Percentiles rank a stretch among this genome's conserved stretches.
Conservation (phyloP, 2,329 filamentous ascomycete genomes). For the Aspergillus transmontanensis region DNA sequence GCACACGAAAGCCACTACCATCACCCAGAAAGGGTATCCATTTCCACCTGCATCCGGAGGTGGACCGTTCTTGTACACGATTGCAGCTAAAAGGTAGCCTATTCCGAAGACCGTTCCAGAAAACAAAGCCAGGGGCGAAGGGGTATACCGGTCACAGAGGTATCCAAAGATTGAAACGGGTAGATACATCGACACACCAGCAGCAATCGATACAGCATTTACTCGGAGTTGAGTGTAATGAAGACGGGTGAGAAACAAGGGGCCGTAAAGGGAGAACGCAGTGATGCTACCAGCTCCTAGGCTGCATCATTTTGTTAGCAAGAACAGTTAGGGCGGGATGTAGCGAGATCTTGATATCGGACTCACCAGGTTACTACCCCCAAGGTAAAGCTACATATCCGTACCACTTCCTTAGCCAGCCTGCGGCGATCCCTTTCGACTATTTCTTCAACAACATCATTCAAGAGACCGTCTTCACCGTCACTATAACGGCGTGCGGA, state of each 20-base stretch:
- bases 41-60: slow-evolving; percentile 53
- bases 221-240: slow-evolving; percentile 91
- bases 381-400: slow-evolving; percentile 62
- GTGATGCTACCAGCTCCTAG: slow-evolving; percentile 90
- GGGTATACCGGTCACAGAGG: slow-evolving; percentile 85
- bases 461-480: slow-evolving; percentile 53
- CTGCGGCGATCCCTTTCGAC: slow-evolving; percentile 58
- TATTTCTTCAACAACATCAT: slow-evolving; percentile 63
- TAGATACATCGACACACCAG: slow-evolving; percentile 86
- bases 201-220: slow-evolving; percentile 84
- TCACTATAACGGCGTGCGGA: slow-evolving; percentile 22
- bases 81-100: slow-evolving; percentile 83
- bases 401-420: slow-evolving; percentile 55
- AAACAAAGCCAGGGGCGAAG: slow-evolving; percentile 72
- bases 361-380: slow-evolving; percentile 61
- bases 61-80: slow-evolving; percentile 67
- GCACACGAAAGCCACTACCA: slow-evolving; percentile 81
- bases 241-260: slow-evolving; percentile 81
- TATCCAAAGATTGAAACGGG: slow-evolving; percentile 90
- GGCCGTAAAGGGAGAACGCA: slow-evolving; percentile 91
- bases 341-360: background rate
- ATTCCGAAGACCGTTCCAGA: slow-evolving; percentile 73
- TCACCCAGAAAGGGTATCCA: slow-evolving; percentile 74
- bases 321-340: background rate
- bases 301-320: slow-evolving; percentile 31